A percentile compares a stretch with the other conserved stretches of the same genome.
phyloP scores from a whole-genome alignment of 768 basidiomycete species.

The Leccinum barrowsii region DNA sequence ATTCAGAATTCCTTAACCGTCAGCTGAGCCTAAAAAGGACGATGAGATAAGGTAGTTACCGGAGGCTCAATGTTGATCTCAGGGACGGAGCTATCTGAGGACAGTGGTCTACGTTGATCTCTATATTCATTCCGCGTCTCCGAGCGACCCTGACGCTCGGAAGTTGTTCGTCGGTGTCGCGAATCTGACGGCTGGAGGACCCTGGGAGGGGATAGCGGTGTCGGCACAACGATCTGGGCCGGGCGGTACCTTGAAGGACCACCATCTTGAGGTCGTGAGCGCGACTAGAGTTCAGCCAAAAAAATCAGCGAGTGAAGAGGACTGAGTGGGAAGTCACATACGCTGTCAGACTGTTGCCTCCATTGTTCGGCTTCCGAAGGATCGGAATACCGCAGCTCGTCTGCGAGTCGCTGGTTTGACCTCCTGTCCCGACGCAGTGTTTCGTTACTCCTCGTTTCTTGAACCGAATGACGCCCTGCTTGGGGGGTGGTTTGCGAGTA shows the following conservation, averaged over 20 bases:
- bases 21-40: conserved; percentile 11
- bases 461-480: conserved; percentile 9
- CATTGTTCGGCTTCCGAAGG: conserved; percentile 31
- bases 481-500: conserved; percentile 24
- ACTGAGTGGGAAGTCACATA: conserved; percentile 7
- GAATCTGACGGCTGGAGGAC: conserved; percentile 9
- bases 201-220: conserved; percentile 26
- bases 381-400: conserved; percentile 35
- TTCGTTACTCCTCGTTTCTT: conserved; percentile 19
- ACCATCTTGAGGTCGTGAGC: conserved; percentile 10
- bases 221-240: conserved; percentile 20
- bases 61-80: conserved; percentile 32
- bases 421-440: conserved; percentile 13
- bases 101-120: conserved; percentile 23
- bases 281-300: conserved; percentile 14
- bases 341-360: conserved; percentile 23
- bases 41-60: conserved; percentile 17
- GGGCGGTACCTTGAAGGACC: conserved; percentile 18
- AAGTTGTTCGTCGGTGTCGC: conserved; percentile 18
- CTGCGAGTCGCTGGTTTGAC: conserved; percentile 31
- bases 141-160: conserved; percentile 26
- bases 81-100: conserved; percentile 34
- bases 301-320: neutral
- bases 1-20: conserved; percentile 8
- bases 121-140: conserved; percentile 14